Conservation (phyloP, 495 filamentous ascomycete genomes). For the Hypoxylon subgilvum region DNA sequence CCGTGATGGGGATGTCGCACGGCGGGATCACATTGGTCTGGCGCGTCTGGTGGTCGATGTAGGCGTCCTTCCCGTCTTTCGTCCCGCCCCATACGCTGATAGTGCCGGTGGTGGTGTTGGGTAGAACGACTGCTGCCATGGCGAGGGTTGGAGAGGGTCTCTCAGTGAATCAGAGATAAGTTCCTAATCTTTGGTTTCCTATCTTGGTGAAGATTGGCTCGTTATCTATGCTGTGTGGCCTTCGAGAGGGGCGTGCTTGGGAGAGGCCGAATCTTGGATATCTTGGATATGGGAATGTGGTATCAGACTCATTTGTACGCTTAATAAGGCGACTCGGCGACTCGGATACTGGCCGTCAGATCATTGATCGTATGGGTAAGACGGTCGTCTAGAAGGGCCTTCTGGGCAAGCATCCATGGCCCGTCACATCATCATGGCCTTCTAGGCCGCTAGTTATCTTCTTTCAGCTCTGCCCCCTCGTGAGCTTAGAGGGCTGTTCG, state of each 20-base stretch:
- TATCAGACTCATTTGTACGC: background rate
- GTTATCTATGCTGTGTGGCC: background rate
- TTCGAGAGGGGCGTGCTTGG: background rate
- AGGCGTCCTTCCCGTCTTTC: background rate
- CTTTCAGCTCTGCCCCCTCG: background rate
- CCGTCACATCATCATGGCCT: no score
- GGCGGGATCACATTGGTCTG: background rate
- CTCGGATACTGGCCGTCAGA: no score
- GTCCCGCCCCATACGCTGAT: background rate
- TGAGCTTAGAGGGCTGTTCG: no score
- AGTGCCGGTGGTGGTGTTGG: background rate
- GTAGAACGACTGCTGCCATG: background rate
- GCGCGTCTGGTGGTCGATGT: background rate
- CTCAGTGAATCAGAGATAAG: background rate
- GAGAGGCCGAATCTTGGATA: background rate
- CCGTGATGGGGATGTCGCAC: background rate
- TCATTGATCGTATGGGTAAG: no score
- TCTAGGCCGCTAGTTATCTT: background rate
- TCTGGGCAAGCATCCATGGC: no score
- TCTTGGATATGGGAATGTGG: no score
- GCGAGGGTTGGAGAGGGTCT: background rate
- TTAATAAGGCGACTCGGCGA: no score
- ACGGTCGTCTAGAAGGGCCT: no score
- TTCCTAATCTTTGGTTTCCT: no score
- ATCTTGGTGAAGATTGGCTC: no score